These are phyloP conservation scores for Phytophthora ramorum DNA, from an alignment of 352 stramenopile species.

Conservation along the genomic window DNA sequence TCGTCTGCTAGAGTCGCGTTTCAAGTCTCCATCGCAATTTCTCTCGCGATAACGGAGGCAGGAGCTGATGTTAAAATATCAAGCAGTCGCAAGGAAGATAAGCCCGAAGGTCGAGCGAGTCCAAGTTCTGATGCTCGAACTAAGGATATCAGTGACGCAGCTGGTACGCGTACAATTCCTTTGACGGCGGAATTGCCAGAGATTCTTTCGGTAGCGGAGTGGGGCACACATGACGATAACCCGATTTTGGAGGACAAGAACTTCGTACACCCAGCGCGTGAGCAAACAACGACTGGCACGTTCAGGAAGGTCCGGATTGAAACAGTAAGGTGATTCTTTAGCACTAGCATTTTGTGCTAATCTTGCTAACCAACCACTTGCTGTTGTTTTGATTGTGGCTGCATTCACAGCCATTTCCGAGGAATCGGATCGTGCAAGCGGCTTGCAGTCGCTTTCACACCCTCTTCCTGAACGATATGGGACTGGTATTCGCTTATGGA, in stretches of 20 bases:
- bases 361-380: neutral
- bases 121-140: neutral
- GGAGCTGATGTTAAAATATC: neutral
- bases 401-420: slow-evolving; percentile 48
- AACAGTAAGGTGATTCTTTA: slow-evolving; percentile 36
- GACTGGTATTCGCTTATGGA: slow-evolving; percentile 68
- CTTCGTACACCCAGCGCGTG: neutral
- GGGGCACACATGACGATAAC: slow-evolving; percentile 20
- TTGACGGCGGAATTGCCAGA: slow-evolving; percentile 10
- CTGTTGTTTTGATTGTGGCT: neutral
- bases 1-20: neutral
- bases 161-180: neutral
- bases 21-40: slow-evolving; percentile 19
- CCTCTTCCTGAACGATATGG: slow-evolving; percentile 70
- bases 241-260: slow-evolving; percentile 5
- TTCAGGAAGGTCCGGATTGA: slow-evolving; percentile 39
- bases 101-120: neutral
- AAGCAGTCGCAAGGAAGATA: neutral
- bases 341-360: neutral
- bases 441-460: slow-evolving; percentile 68
- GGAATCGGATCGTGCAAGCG: slow-evolving; percentile 65
- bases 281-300: neutral
- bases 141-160: neutral
- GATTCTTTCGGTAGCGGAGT: slow-evolving; percentile 23
- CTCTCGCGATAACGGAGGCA: neutral